Evolutionary conservation across 495 filamentous ascomycete genomes (phyloP), one percentile per base, ranked within the genome.

Genomic region (Eremomyces bilateralis): DNA sequence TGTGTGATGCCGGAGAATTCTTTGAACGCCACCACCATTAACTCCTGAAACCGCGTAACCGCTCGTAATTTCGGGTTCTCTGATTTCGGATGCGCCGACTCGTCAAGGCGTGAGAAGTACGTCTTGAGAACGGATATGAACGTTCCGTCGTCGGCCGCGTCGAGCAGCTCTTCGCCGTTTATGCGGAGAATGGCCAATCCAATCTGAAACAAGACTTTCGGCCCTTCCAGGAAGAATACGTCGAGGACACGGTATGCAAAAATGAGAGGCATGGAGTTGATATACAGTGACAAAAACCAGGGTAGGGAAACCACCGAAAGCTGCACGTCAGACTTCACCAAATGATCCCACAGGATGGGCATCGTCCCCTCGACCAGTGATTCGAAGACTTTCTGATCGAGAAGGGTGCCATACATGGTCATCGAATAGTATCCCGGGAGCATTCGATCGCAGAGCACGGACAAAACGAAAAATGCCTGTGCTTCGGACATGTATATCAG

Each of bases 1-100:
- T 95, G 85, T 0, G 88, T 97, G 47, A 97, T 92, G 5, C 71
- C 80, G 1, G 85, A 74, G 45, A 97, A 97, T 46, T 97, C 88
- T 40, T 90, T 93, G 61, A 95, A 95, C 10, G 88, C 88, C 2
- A 94, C 84, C 2, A 97, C 88, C 80, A 97, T 93, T 35, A 97
- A 63, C 47, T 95, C 88, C 50, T 97, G 88, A 53, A 97, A 97
- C 29, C 79, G 67, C 0, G 90, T 97, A 24, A 97, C 84, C 5
- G 81, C 80, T 39, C 85, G 65, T 16, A 93, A 58, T 49, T 94
- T 95, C 1, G 81, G 71, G 43, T 95, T 94, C 45, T 91, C 81
- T 0, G 81, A 92, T 42, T 74, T 80, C 0, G 88, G 90, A 48
- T 97, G 90, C 3, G 88, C 88, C 4, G 83, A 92, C 54, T 95